Conservation (phyloP, 2,329 filamentous ascomycete species). For the Aspergillus ibericus region DNA sequence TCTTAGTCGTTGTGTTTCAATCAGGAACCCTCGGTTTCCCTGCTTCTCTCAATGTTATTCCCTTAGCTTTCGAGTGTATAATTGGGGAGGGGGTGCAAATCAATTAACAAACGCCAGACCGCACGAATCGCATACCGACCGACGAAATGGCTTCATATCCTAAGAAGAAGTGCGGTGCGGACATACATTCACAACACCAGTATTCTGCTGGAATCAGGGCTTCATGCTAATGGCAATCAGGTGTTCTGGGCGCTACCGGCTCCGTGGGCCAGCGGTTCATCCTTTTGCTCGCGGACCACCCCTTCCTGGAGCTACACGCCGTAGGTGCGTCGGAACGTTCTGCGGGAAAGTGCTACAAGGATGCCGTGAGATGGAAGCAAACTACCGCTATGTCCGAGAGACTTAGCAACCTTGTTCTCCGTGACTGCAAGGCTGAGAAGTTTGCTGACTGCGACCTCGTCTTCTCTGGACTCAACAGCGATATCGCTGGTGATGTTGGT, state of each 20-base stretch:
- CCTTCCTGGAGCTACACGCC: conserved; percentile 80
- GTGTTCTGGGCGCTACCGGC: conserved; percentile 86
- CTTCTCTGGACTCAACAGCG: conserved; percentile 88
- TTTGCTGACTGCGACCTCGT: conserved; percentile 90
- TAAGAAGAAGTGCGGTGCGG: conserved; percentile 44
- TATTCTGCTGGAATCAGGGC: not conserved
- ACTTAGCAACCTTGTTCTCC: conserved; percentile 77
- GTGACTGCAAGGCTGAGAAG: conserved; percentile 77
- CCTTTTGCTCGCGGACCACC: conserved; percentile 83
- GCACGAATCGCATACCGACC: conserved; percentile 1
- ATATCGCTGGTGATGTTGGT: conserved; percentile 91
- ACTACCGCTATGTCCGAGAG: conserved; percentile 73
- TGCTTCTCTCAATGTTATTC: not conserved
- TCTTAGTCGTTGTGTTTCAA: not conserved
- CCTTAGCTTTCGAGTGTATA: not conserved
- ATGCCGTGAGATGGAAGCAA: conserved; percentile 96
- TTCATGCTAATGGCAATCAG: conserved; percentile 39
- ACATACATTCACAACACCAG: not conserved
- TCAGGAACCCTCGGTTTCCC: too few relatives aligned
- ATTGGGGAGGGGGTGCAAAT: not conserved
- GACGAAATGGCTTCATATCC: conserved; percentile 32
- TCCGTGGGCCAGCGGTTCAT: conserved; percentile 96
- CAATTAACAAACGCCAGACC: conserved; percentile 9
- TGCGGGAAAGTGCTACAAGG: conserved; percentile 89
- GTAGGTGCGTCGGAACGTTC: conserved; percentile 87